These are phyloP conservation scores for Hyaloscypha hepaticicola DNA, from an alignment of 495 filamentous ascomycete species.

Conservation along the genomic window DNA sequence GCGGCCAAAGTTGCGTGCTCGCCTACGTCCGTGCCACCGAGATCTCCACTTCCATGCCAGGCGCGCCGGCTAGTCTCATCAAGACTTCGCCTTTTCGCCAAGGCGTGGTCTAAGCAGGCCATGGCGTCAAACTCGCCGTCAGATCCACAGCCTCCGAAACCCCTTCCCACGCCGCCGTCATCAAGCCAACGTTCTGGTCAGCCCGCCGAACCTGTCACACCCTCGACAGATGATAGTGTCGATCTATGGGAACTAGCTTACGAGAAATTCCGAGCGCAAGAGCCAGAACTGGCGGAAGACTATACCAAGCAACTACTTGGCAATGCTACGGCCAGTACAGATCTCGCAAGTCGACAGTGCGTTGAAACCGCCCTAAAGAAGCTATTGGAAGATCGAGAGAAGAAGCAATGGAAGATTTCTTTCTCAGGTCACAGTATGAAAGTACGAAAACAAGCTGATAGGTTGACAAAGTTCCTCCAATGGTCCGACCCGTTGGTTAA, in stretches of 20 bases:
- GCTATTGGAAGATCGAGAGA: constrained; percentile 29
- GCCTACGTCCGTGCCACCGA: background rate
- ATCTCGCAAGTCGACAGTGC: constrained; percentile 12
- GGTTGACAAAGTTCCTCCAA: constrained; percentile 34
- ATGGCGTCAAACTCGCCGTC: background rate
- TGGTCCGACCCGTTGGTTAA: constrained; percentile 35
- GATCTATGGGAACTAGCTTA: constrained; percentile 30
- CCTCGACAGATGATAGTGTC: constrained; percentile 4
- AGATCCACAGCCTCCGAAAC: constrained; percentile 1
- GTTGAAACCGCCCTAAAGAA: constrained; percentile 25
- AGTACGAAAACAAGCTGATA: constrained; percentile 33
- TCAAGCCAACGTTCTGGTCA: constrained; percentile 6
- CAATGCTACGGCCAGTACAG: constrained; percentile 4
- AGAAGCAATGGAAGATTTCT: constrained; percentile 31
- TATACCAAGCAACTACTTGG: constrained; percentile 22
- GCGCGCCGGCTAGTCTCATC: background rate
- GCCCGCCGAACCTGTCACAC: background rate
- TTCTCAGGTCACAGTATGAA: constrained; percentile 29
- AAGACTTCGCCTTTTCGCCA: background rate
- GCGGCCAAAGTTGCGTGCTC: background rate
- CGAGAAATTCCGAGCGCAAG: constrained; percentile 18
- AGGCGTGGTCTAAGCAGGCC: background rate
- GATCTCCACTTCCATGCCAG: constrained; percentile 3
- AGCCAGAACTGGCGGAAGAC: constrained; percentile 24
- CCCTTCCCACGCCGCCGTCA: background rate